Evolutionary conservation across 306 rosid species (phyloP).

Genomic region (Vigna angularis): DNA sequence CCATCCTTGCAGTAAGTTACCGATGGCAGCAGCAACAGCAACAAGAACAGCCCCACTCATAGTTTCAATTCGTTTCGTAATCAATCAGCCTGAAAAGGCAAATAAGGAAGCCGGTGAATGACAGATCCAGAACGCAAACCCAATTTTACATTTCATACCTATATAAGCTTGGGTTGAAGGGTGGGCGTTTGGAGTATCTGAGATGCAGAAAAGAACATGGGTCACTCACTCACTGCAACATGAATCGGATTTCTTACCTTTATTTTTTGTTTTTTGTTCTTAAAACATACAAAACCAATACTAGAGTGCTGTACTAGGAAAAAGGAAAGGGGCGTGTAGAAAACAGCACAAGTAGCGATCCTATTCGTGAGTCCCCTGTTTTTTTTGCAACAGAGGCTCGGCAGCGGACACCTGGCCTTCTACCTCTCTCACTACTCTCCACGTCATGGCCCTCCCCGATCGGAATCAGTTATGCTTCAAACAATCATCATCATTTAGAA

Average conservation of each 20-base stretch:
- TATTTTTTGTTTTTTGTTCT: not conserved
- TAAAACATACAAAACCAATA: slow-evolving; percentile 4
- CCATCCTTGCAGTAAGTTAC: slow-evolving; percentile 90
- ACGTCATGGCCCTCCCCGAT: slow-evolving; percentile 51
- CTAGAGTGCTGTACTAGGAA: slow-evolving; percentile 8
- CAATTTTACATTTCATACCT: slow-evolving; percentile 22
- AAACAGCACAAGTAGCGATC: slow-evolving; percentile 32
- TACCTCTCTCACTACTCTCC: slow-evolving; percentile 46
- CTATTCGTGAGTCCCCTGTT: slow-evolving; percentile 39
- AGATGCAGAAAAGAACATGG: slow-evolving; percentile 34
- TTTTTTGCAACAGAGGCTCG: slow-evolving; percentile 42
- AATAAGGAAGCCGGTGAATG: slow-evolving; percentile 36
- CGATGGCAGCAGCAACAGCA: slow-evolving; percentile 86
- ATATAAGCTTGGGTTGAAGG: slow-evolving; percentile 39
- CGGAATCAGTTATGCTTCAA: slow-evolving; percentile 41
- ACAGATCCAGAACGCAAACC: slow-evolving; percentile 36
- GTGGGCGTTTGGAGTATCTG: slow-evolving; percentile 25
- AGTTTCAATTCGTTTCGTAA: slow-evolving; percentile 37
- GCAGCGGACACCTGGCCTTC: slow-evolving; percentile 61
- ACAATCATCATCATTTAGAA: slow-evolving; percentile 9
- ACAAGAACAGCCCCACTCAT: slow-evolving; percentile 85
- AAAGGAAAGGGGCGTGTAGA: slow-evolving; percentile 31
- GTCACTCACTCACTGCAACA: slow-evolving; percentile 40
- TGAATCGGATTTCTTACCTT: not conserved
- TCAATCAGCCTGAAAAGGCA: slow-evolving; percentile 42